Percentiles rank a stretch among this genome's conserved stretches.
Evolutionary conservation across 495 filamentous ascomycete species (phyloP).

Genomic region (Penicillium waksmanii): DNA sequence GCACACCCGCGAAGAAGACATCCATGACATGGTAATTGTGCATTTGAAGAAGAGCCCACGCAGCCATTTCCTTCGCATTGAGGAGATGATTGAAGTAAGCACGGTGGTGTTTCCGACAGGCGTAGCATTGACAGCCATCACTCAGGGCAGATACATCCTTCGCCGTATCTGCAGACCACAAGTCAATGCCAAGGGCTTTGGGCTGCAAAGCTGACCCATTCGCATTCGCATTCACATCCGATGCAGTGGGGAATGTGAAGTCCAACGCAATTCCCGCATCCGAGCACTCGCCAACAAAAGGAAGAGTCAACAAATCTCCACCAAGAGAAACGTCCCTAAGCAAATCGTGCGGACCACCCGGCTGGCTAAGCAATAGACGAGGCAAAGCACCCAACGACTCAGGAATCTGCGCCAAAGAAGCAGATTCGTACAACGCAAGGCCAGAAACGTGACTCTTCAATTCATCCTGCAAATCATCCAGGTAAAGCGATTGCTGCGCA

Average conservation of each 20-base stretch:
- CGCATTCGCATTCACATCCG: constrained; percentile 12
- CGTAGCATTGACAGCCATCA: constrained; percentile 73
- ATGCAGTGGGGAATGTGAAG: constrained; percentile 71
- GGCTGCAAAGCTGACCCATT: constrained; percentile 18
- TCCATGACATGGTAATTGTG: constrained; percentile 80
- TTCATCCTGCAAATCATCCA: constrained; percentile 64
- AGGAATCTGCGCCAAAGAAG: constrained; percentile 67
- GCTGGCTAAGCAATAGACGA: constrained; percentile 70
- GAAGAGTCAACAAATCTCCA: constrained; percentile 76
- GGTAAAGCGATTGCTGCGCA: constrained; percentile 73
- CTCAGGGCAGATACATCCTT: constrained; percentile 61
- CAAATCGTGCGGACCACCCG: constrained; percentile 71
- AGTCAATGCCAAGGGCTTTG: constrained; percentile 69
- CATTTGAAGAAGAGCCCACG: constrained; percentile 87
- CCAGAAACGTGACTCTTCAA: constrained; percentile 64
- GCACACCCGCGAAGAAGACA: constrained; percentile 72
- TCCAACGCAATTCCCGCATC: constrained; percentile 85
- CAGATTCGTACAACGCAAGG: constrained; percentile 78
- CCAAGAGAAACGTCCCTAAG: constrained; percentile 74
- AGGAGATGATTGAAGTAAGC: constrained; percentile 90
- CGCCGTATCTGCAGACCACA: constrained; percentile 66
- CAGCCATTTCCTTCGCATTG: constrained; percentile 90
- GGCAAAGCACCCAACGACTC: constrained; percentile 62
- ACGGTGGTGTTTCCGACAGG: constrained; percentile 80
- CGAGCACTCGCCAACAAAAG: constrained; percentile 72